Conservation (phyloP, 202 grass and related monocot species). For the Cymbopogon flexuosus region DNA sequence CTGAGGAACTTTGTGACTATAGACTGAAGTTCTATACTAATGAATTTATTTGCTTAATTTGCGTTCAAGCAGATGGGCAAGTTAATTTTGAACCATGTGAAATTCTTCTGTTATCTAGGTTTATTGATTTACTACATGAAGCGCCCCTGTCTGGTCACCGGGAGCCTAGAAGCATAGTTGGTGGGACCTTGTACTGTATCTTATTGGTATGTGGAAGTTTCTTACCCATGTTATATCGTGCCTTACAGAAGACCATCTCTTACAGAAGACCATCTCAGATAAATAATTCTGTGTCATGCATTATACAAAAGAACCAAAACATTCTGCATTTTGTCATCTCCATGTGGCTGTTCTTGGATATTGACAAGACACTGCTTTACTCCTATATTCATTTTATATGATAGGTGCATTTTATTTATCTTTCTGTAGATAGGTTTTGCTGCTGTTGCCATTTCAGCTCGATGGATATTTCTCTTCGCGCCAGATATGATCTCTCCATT, state of each 20-base stretch:
- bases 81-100: neutral
- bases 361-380: neutral
- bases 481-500: conserved; percentile 67
- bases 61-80: neutral
- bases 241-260: neutral
- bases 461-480: conserved; percentile 76
- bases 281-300: neutral
- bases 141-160: conserved; percentile 70
- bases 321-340: neutral
- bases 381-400: neutral
- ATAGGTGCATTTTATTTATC: conserved; percentile 24
- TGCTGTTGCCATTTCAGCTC: conserved; percentile 67
- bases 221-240: neutral
- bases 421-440: conserved; percentile 71
- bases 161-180: conserved; percentile 74
- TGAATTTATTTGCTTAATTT: neutral
- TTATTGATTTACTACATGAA: conserved; percentile 85
- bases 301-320: neutral
- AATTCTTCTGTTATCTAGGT: conserved; percentile 41
- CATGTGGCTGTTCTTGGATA: neutral
- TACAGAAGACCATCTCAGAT: neutral
- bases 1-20: neutral
- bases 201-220: conserved; percentile 67
- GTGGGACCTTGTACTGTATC: conserved; percentile 76
- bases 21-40: neutral